A percentile compares a stretch with the other conserved stretches of the same genome.
Evolutionary conservation across 1,284 basidiomycete species (phyloP).

Genomic region (Naganishia albida): DNA sequence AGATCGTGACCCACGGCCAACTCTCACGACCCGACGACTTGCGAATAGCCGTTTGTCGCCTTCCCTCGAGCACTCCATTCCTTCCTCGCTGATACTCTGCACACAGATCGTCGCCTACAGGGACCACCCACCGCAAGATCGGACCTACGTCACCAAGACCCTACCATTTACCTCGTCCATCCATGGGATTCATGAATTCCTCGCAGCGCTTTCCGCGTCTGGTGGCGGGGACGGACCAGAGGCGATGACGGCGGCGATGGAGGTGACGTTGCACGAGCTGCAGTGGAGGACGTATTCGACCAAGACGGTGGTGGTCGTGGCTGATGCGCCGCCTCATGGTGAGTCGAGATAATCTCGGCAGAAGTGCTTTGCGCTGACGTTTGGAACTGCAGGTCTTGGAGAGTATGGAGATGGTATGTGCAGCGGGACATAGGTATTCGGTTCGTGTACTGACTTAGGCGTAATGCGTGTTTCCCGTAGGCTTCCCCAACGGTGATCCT

Average conservation of each 20-base stretch:
- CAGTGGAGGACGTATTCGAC: slow-evolving; percentile 87
- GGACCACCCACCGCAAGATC: slow-evolving; percentile 94
- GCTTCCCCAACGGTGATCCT: slow-evolving; percentile 88
- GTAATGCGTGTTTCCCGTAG: slow-evolving; percentile 53
- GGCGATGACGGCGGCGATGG: slow-evolving; percentile 91
- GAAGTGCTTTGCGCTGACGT: background rate
- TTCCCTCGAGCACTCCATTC: background rate
- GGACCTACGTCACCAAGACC: slow-evolving; percentile 87
- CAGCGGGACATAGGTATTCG: background rate
- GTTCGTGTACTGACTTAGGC: background rate
- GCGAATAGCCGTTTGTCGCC: slow-evolving; percentile 69
- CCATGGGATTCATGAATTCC: slow-evolving; percentile 66
- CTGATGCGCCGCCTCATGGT: slow-evolving; percentile 96
- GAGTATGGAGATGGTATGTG: slow-evolving; percentile 51
- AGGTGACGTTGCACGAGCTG: slow-evolving; percentile 75
- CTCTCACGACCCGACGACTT: slow-evolving; percentile 83
- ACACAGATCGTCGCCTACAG: slow-evolving; percentile 72
- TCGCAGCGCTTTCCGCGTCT: slow-evolving; percentile 71
- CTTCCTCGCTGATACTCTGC: background rate
- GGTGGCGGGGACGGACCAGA: slow-evolving; percentile 98
- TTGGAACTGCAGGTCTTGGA: slow-evolving; percentile 43
- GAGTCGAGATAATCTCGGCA: background rate
- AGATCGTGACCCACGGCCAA: slow-evolving; percentile 92
- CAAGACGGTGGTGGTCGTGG: slow-evolving; percentile 93
- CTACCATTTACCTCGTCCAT: slow-evolving; percentile 94